A percentile compares a stretch with the other conserved stretches of the same genome.
phyloP scores from a whole-genome alignment of 23 red algal genomes.

The Pyropia haitanensis region DNA sequence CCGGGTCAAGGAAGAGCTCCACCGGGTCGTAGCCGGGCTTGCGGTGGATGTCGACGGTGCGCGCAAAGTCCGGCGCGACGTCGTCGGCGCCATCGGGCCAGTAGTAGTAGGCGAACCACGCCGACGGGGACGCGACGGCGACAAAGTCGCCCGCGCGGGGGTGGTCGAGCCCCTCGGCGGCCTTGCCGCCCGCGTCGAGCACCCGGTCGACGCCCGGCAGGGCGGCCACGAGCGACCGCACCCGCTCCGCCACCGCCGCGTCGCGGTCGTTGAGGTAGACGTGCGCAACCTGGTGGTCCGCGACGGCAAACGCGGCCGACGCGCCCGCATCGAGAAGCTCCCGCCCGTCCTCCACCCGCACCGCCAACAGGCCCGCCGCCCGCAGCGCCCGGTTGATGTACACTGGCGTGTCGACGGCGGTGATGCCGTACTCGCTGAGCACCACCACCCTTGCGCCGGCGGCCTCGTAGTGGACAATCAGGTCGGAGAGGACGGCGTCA shows the following conservation, averaged over 20 bases:
- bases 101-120: constrained; percentile 77
- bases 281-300: constrained; percentile 68
- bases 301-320: constrained; percentile 42
- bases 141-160: constrained; percentile 52
- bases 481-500: constrained; percentile 37
- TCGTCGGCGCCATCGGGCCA: constrained; percentile 37
- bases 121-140: constrained; percentile 23
- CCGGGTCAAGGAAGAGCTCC: constrained; percentile 60
- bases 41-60: constrained; percentile 65
- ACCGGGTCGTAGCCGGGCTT: constrained; percentile 74
- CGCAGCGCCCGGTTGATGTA: constrained; percentile 65
- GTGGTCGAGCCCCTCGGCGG: constrained; percentile 21
- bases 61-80: constrained; percentile 57
- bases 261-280: constrained; percentile 54
- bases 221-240: constrained; percentile 8
- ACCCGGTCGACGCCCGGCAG: constrained; percentile 42
- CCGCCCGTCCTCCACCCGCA: constrained; percentile 21
- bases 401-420: constrained; percentile 19
- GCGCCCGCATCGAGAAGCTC: constrained; percentile 59
- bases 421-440: constrained; percentile 57
- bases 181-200: constrained; percentile 35
- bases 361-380: constrained; percentile 21
- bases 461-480: constrained; percentile 38
- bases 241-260: constrained; percentile 6
- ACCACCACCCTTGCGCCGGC: constrained; percentile 23